Conservation (phyloP, 805 yeast genomes). For the Zygotorulaspora chibaensis region DNA sequence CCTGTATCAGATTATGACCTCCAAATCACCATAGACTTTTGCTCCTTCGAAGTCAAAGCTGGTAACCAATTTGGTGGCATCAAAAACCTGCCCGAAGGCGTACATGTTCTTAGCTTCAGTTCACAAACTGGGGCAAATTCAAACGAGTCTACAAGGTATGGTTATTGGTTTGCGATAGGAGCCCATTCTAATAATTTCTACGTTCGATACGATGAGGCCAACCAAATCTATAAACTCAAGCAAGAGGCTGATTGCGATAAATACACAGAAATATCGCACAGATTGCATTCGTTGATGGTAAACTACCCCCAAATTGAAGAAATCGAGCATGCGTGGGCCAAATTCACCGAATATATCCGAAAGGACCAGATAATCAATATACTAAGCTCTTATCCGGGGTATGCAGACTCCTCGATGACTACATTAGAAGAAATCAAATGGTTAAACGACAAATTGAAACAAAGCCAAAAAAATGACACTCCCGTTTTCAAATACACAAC, state of each 20-base stretch:
- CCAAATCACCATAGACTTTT: conserved; percentile 27
- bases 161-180: conserved; percentile 29
- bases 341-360: conserved; percentile 12
- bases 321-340: conserved; percentile 16
- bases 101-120: conserved; percentile 30
- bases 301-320: conserved; percentile 24
- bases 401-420: conserved; percentile 32
- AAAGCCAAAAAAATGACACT: conserved; percentile 4
- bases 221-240: conserved; percentile 18
- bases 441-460: conserved; percentile 14
- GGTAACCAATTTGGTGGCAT: conserved; percentile 27
- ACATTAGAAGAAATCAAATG: conserved; percentile 24
- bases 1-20: conserved; percentile 12
- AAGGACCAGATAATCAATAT: conserved; percentile 16
- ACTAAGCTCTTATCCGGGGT: conserved; percentile 6
- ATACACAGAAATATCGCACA: conserved; percentile 9
- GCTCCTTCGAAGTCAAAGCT: conserved; percentile 22
- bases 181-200: conserved; percentile 1
- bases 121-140: conserved; percentile 10
- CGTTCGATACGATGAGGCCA: conserved; percentile 15
- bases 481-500: conserved; percentile 20
- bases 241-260: conserved; percentile 13
- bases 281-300: conserved; percentile 16
- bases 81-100: conserved; percentile 22
- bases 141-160: conserved; percentile 24